Conservation (phyloP, 306 rosid species). For the Vachellia collinsii region DNA sequence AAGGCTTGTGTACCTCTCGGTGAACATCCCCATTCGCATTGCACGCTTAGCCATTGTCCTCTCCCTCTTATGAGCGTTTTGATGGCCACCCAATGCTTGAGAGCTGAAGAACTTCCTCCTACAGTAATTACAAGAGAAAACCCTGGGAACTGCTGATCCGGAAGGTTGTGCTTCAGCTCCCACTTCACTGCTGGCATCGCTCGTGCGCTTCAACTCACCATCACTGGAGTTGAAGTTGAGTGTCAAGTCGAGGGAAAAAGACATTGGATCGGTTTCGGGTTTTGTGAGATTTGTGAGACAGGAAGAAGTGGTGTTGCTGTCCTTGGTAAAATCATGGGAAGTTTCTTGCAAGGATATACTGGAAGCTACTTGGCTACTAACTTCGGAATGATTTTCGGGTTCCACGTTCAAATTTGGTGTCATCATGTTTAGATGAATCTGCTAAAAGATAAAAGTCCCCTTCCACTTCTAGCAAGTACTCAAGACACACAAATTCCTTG, state of each 20-base stretch:
- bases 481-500: constrained; percentile 33
- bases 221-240: constrained; percentile 58
- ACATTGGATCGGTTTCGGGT: constrained; percentile 41
- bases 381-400: constrained; percentile 54
- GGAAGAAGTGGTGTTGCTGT: constrained; percentile 57
- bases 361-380: constrained; percentile 54
- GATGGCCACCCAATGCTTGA: constrained; percentile 93
- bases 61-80: constrained; percentile 93
- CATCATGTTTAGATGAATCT: constrained; percentile 50
- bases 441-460: constrained; percentile 10
- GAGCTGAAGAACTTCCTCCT: constrained; percentile 87
- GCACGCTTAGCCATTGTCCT: constrained; percentile 90
- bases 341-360: constrained; percentile 47
- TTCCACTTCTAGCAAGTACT: constrained; percentile 29
- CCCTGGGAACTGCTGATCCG: constrained; percentile 51
- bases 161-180: constrained; percentile 48
- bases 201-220: constrained; percentile 46
- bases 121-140: constrained; percentile 90
- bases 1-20: constrained; percentile 67
- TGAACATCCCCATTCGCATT: constrained; percentile 74
- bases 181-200: constrained; percentile 50
- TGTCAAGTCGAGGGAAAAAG: constrained; percentile 63
- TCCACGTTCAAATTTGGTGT: constrained; percentile 65
- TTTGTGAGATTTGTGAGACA: constrained; percentile 53
- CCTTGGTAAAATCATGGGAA: constrained; percentile 55